Conservation (phyloP, 148 eudicot genomes). For the Fallopia convolvulus region DNA sequence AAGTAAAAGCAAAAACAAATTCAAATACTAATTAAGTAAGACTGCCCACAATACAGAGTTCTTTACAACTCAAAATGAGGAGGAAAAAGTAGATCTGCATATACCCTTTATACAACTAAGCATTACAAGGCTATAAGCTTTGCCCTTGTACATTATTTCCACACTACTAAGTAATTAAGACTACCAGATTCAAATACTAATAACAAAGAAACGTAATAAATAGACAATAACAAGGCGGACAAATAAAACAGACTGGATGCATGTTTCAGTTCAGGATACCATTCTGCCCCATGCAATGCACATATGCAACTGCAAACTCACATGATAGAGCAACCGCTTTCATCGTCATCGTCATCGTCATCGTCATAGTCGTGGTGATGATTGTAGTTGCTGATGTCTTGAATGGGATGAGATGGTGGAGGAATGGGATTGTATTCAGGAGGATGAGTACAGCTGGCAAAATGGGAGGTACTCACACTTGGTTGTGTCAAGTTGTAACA, state of each 20-base stretch:
- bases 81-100: conserved; percentile 1
- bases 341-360: background rate
- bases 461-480: background rate
- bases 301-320: background rate
- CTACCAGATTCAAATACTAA: background rate
- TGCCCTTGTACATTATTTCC: background rate
- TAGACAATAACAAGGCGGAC: background rate
- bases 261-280: background rate
- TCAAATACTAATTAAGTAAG: background rate
- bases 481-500: background rate
- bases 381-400: background rate
- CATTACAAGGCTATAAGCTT: background rate
- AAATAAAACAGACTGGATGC: background rate
- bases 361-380: background rate
- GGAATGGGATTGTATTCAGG: background rate
- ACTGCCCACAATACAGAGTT: background rate
- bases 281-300: background rate
- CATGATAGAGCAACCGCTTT: background rate
- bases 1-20: background rate
- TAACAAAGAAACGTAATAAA: background rate
- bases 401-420: background rate
- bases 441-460: background rate
- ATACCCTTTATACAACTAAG: conserved; percentile 5
- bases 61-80: background rate
- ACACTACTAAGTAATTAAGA: background rate